Evolutionary conservation across 2,329 filamentous ascomycete species (phyloP).

Genomic region (Ophiostoma sp.): DNA sequence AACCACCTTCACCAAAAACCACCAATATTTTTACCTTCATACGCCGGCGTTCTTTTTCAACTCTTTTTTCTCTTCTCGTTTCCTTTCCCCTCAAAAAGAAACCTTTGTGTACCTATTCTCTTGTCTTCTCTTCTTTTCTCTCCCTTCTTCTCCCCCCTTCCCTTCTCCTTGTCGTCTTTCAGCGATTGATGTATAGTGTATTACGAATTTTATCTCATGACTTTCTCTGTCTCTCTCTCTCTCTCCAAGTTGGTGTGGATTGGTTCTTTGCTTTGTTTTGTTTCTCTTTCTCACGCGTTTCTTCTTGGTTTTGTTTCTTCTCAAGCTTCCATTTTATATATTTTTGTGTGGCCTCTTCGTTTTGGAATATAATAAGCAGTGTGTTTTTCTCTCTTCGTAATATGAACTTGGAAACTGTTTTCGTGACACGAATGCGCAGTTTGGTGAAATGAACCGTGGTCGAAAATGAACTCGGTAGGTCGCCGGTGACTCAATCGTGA

Average conservation of each 20-base stretch:
- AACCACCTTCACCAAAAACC: not conserved
- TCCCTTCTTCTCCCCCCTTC: not conserved
- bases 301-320: not conserved
- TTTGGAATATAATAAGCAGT: conserved; percentile 17
- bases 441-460: not conserved
- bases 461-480: not conserved
- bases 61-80: not conserved
- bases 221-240: not conserved
- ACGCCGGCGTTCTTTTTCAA: conserved; percentile 13
- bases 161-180: not conserved
- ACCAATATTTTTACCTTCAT: not conserved
- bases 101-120: not conserved
- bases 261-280: not conserved
- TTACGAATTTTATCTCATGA: conserved; percentile 26
- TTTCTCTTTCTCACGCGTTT: not conserved
- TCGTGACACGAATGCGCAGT: not conserved
- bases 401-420: not conserved
- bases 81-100: not conserved
- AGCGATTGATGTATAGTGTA: conserved; percentile 24
- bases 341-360: not conserved
- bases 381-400: not conserved
- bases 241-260: conserved; percentile 17
- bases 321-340: not conserved
- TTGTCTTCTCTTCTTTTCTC: not conserved
- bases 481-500: not conserved